These are phyloP conservation scores for Candida adriatica DNA, from an alignment of 805 yeast species.

Conservation along the genomic window DNA sequence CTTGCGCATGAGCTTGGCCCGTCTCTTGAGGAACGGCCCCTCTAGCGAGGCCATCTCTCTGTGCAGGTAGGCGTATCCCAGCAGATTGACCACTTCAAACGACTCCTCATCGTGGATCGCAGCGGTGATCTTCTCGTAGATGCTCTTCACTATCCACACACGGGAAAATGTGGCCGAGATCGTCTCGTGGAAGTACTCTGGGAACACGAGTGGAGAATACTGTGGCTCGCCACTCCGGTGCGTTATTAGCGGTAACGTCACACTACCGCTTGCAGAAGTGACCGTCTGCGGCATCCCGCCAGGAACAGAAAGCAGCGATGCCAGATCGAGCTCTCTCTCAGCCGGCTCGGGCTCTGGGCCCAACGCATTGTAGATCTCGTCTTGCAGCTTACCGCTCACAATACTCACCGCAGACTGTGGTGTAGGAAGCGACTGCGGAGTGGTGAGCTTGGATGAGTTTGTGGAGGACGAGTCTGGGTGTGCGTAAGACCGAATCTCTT, in stretches of 20 bases:
- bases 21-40: constrained; percentile 6
- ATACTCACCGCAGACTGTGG: too few relatives aligned
- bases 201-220: constrained; percentile 5
- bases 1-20: constrained; percentile 13
- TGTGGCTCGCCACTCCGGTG: constrained; percentile 10
- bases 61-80: constrained; percentile 13
- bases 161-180: constrained; percentile 10
- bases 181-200: constrained; percentile 17
- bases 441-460: too few relatives aligned
- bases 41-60: constrained; percentile 4
- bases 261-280: not conserved
- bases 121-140: constrained; percentile 1
- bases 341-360: too few relatives aligned
- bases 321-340: too few relatives aligned
- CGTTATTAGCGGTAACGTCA: constrained; percentile 7
- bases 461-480: too few relatives aligned
- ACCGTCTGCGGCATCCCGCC: not conserved
- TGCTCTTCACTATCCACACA: constrained; percentile 9
- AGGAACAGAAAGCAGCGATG: constrained; percentile 7
- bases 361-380: too few relatives aligned
- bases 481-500: too few relatives aligned
- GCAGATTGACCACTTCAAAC: constrained; percentile 12
- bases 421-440: too few relatives aligned
- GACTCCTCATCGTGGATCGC: constrained; percentile 1
- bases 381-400: too few relatives aligned